Evolutionary conservation across 2,329 filamentous ascomycete genomes (phyloP).

Genomic region (Chaetomiaceae sp.): DNA sequence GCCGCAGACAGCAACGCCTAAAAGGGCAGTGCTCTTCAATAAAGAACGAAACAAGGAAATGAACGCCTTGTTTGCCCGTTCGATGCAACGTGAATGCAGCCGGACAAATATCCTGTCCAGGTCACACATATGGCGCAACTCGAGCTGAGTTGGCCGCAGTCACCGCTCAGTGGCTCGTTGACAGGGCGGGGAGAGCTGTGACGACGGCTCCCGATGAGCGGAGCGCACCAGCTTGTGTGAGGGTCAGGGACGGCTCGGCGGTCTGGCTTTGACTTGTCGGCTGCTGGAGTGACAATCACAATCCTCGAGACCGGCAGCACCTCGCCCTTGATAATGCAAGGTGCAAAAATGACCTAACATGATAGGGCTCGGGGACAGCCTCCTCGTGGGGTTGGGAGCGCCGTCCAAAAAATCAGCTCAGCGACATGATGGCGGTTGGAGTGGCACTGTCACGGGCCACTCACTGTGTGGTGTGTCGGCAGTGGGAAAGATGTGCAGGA

Average conservation of each 20-base stretch:
- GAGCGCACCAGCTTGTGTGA: neutral
- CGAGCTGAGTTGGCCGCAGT: neutral
- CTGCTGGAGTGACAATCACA: slow-evolving; percentile 8
- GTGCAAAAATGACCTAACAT: slow-evolving; percentile 11
- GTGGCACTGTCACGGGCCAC: slow-evolving; percentile 5
- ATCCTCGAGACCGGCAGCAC: slow-evolving; percentile 5
- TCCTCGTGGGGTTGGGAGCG: slow-evolving; percentile 2
- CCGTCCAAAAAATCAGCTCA: slow-evolving; percentile 3
- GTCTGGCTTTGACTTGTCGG: neutral
- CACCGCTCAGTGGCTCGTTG: slow-evolving; percentile 12
- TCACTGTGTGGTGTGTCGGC: slow-evolving; percentile 11
- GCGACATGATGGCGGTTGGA: slow-evolving; percentile 5
- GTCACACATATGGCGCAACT: neutral
- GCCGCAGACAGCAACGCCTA: neutral
- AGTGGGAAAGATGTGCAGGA: neutral
- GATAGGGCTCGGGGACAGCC: neutral
- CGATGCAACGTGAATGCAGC: slow-evolving; percentile 2
- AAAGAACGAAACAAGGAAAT: neutral
- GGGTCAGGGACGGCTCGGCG: neutral
- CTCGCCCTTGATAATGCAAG: slow-evolving; percentile 10
- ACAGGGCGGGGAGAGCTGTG: neutral
- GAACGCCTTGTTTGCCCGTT: neutral
- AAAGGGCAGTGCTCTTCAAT: neutral
- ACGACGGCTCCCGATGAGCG: slow-evolving; percentile 6
- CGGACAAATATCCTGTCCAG: neutral